Evolutionary conservation across 2,329 filamentous ascomycete genomes (phyloP).

Genomic region (Microdochium trichocladiopsis): DNA sequence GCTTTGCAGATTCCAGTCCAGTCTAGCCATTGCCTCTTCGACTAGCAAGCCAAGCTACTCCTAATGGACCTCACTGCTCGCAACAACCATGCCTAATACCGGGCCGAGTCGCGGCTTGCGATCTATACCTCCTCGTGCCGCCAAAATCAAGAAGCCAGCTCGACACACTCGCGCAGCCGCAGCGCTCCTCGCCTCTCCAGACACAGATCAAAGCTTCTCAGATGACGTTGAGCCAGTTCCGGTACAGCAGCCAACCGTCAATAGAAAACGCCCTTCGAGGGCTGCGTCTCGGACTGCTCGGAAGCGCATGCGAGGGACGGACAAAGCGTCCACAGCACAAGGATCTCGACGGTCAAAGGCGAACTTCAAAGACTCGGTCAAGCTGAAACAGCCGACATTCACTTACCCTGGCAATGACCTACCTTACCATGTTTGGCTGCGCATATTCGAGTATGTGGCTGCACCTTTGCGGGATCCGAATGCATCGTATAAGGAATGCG

Average conservation of each 20-base stretch:
- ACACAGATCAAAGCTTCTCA: neutral
- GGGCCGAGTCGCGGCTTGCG: slow-evolving; percentile 13
- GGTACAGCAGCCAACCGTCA: neutral
- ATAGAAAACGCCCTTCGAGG: neutral
- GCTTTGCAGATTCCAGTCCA: neutral
- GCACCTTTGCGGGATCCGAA: slow-evolving; percentile 41
- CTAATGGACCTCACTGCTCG: slow-evolving; percentile 2
- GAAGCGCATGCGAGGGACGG: neutral
- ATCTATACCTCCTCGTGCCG: slow-evolving; percentile 15
- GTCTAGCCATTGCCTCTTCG: neutral
- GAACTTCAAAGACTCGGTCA: neutral
- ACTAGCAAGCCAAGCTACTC: neutral
- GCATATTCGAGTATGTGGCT: slow-evolving; percentile 64
- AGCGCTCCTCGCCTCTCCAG: neutral
- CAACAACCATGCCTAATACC: slow-evolving; percentile 8
- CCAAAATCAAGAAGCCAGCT: slow-evolving; percentile 15
- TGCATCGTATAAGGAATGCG: slow-evolving; percentile 31
- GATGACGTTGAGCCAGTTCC: neutral
- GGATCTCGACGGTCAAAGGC: neutral
- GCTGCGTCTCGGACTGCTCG: neutral
- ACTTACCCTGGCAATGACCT: slow-evolving; percentile 46
- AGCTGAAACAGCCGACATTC: slow-evolving; percentile 28
- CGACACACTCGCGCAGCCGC: slow-evolving; percentile 2
- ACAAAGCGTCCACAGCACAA: neutral
- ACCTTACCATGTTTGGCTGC: slow-evolving; percentile 61